phyloP scores from a whole-genome alignment of 1,139 yeast genomes.

The Saccharomyces hybrid region DNA sequence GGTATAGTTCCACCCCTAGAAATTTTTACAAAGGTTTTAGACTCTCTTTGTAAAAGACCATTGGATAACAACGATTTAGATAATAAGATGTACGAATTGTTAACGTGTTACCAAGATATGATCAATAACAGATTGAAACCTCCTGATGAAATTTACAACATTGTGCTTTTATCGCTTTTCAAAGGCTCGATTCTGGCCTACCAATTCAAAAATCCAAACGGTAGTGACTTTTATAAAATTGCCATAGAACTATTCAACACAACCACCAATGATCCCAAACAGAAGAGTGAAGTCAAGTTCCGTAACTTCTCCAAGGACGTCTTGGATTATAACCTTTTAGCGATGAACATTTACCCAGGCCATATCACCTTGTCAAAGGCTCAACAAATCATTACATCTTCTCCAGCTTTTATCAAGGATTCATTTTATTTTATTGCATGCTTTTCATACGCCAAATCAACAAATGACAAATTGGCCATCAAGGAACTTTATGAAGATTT shows the following conservation, averaged over 20 bases:
- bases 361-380: conserved; percentile 23
- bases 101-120: conserved; percentile 62
- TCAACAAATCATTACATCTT: conserved; percentile 18
- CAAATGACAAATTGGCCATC: conserved; percentile 28
- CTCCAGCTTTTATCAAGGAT: conserved; percentile 25
- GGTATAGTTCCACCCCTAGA: conserved; percentile 32
- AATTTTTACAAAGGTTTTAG: conserved; percentile 30
- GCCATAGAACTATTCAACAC: conserved; percentile 56
- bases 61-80: conserved; percentile 38
- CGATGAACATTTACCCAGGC: conserved; percentile 34
- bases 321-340: conserved; percentile 30
- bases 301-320: conserved; percentile 29
- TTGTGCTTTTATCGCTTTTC: conserved; percentile 45
- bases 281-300: conserved; percentile 23
- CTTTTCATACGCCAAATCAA: conserved; percentile 31
- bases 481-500: conserved; percentile 33
- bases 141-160: conserved; percentile 43
- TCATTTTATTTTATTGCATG: conserved; percentile 32
- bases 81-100: conserved; percentile 47
- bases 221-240: conserved; percentile 53
- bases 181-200: conserved; percentile 43
- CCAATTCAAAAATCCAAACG: conserved; percentile 32
- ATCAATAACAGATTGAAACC: conserved; percentile 49
- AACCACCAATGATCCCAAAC: neutral
- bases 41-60: conserved; percentile 32